These are phyloP conservation scores for Haberlea rhodopensis DNA, from an alignment of 257 asterid species.

Conservation along the genomic window DNA sequence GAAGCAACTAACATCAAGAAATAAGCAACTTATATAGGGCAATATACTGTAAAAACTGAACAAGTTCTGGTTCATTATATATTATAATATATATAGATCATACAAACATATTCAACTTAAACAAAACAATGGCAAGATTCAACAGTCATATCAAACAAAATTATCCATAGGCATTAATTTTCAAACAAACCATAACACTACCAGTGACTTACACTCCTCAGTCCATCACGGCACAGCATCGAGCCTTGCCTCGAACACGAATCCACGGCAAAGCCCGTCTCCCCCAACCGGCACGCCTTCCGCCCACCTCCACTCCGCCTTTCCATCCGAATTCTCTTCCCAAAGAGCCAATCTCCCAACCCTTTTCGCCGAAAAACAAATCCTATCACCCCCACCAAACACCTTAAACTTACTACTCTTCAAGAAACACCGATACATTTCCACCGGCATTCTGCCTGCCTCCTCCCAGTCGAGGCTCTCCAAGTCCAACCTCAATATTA, in stretches of 20 bases:
- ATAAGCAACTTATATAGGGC: not conserved
- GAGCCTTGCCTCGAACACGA: conserved; percentile 72
- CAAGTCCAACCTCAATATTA: conserved; percentile 83
- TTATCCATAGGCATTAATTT: conserved; percentile 10
- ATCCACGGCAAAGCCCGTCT: conserved; percentile 85
- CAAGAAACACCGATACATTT: conserved; percentile 69
- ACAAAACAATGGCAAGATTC: not conserved
- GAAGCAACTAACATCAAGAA: too few species aligned
- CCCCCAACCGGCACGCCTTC: conserved; percentile 79
- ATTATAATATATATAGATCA: not conserved
- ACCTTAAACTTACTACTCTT: conserved; percentile 96
- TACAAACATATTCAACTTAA: not conserved
- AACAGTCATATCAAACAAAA: conserved; percentile 16
- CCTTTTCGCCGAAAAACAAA: conserved; percentile 89
- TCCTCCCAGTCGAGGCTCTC: conserved; percentile 92
- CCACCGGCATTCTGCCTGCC: conserved; percentile 87
- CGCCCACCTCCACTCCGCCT: conserved; percentile 81
- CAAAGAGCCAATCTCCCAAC: conserved; percentile 79
- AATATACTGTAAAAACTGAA: not conserved
- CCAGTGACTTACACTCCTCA: conserved; percentile 15
- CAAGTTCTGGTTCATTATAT: not conserved
- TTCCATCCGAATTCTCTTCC: conserved; percentile 65
- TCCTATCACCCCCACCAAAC: conserved; percentile 82
- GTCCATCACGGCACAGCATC: conserved; percentile 49
- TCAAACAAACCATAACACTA: conserved; percentile 25